Evolutionary conservation across 1,139 yeast genomes (phyloP), one percentile per base, ranked within the genome.

Genomic region (Ogataea hybrid): DNA sequence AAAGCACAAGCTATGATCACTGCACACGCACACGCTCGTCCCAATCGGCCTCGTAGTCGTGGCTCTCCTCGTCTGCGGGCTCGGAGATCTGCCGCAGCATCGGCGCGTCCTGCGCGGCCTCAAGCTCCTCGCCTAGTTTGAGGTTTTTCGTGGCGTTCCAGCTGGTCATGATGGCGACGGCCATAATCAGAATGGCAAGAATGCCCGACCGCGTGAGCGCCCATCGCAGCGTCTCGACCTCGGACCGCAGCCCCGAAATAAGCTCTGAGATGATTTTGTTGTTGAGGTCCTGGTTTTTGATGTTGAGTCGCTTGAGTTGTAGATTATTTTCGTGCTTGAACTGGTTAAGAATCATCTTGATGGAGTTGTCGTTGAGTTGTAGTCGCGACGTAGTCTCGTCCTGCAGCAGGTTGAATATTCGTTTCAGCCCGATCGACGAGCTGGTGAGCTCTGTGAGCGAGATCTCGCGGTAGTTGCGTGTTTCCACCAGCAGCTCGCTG

Each of bases 151-250:
- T 64, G 14, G 70, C 52, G 15, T 74, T 70, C 40, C 77, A 74
- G 32, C 77, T 75, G 41, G 73, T 69, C 56, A 79, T 62, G 12
- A 77, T 66, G 18, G 69, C 63, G 32, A 71, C 67, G 2, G 79
- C 80, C 47, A 77, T 61, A 2, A 58, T 38, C 29, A 70, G 54
- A 17, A 84, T 80, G 6, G 87, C 81, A 27, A 82, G 67, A 25
- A 85, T 67, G 23, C 97, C 97, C 64, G 95, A 78, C 45, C 97
- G 72, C 5, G 97, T 89, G 34, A 92, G 79, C 61, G 88, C 90
- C 98, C 98, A 92, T 56, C 97, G 71, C 50, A 90, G 71, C 47
- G 83, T 79, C 63, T 92, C 98, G 48, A 89, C 85, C 47, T 88
- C 95, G 0, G 92, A 82, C 59, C 88, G 79, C 63, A 89, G 76